Percentiles rank a stretch among this genome's conserved stretches.
Conservation (phyloP, 2,329 filamentous ascomycete species). For the Metarhizium rileyi region DNA sequence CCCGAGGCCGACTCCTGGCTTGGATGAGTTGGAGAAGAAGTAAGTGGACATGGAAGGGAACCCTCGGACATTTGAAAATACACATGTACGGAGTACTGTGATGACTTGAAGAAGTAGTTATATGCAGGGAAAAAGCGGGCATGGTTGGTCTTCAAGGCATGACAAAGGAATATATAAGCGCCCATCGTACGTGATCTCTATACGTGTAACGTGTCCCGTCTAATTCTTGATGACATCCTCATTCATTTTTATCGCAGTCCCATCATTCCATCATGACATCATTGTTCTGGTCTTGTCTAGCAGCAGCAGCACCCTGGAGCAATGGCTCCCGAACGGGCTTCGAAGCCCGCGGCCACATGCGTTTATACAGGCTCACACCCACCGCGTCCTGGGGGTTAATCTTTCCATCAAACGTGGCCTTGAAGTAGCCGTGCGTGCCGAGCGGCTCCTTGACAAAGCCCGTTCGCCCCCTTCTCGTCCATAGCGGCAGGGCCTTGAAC, state of each 20-base stretch:
- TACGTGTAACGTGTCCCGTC: slow-evolving; percentile 12
- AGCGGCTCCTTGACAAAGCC: slow-evolving; percentile 91
- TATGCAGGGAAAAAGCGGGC: too few relatives aligned
- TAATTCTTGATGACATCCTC: slow-evolving; percentile 2
- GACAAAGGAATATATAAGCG: slow-evolving; percentile 12
- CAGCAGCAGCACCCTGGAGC: slow-evolving; percentile 22
- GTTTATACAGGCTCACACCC: slow-evolving; percentile 81
- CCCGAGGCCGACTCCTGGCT: slow-evolving; percentile 45
- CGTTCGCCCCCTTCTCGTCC: slow-evolving; percentile 80
- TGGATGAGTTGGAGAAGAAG: slow-evolving; percentile 33
- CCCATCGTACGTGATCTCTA: slow-evolving; percentile 19
- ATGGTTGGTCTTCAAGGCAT: too few relatives aligned
- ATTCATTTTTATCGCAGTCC: slow-evolving; percentile 1
- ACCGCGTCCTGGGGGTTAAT: slow-evolving; percentile 95
- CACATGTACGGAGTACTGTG: not conserved
- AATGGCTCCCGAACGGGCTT: slow-evolving; percentile 33
- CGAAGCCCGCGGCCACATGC: slow-evolving; percentile 69
- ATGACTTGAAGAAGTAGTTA: too few relatives aligned
- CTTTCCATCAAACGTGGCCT: slow-evolving; percentile 91
- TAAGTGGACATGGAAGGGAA: slow-evolving; percentile 2
- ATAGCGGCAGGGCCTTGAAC: slow-evolving; percentile 94
- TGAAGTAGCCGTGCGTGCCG: slow-evolving; percentile 99
- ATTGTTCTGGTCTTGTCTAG: slow-evolving; percentile 12
- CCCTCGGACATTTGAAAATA: not conserved
- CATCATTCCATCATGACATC: slow-evolving; percentile 30